Conservation (phyloP, 2,329 filamentous ascomycete genomes). For the Diaporthe eres region DNA sequence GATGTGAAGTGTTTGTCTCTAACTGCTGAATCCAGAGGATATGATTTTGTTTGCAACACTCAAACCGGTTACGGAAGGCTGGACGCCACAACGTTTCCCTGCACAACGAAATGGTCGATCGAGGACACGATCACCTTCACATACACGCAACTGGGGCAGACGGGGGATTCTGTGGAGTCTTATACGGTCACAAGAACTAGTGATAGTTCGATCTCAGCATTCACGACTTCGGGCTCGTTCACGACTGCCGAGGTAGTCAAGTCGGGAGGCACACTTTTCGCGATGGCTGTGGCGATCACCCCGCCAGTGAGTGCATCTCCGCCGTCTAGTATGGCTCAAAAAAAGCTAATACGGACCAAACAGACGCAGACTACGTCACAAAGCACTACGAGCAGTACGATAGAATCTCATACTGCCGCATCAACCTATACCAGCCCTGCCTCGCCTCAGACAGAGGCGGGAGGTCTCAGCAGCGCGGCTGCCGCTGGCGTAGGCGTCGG, state of each 20-base stretch:
- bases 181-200: not conserved
- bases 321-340: not conserved
- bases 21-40: too few species aligned
- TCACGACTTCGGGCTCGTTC: not conserved
- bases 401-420: not conserved
- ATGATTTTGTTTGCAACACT: too few species aligned
- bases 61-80: too few species aligned
- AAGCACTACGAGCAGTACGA: not conserved
- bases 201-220: not conserved
- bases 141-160: not conserved
- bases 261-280: not conserved
- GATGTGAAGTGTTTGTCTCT: too few species aligned
- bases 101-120: not conserved
- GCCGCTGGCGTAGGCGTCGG: not conserved
- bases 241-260: not conserved
- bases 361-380: not conserved
- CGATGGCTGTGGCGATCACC: not conserved
- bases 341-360: not conserved
- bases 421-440: not conserved
- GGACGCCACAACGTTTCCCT: not conserved
- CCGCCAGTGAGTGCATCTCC: not conserved
- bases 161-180: not conserved
- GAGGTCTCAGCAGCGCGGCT: not conserved
- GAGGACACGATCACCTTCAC: not conserved
- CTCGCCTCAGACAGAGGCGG: not conserved